phyloP scores from a whole-genome alignment of 768 basidiomycete genomes.

The Dioszegia crocea region DNA sequence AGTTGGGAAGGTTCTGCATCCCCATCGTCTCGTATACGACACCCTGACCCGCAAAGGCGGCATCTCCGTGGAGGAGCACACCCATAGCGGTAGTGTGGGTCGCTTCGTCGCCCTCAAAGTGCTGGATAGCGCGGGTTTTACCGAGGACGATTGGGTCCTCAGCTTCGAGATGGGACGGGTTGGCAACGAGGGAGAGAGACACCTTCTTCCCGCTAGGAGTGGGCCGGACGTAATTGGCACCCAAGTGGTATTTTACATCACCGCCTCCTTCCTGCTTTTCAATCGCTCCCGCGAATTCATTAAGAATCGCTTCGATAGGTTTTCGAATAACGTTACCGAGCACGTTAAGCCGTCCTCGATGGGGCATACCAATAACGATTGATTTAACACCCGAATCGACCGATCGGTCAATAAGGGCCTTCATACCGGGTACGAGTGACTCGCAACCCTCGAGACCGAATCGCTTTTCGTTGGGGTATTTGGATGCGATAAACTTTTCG shows the following conservation, averaged over 20 bases:
- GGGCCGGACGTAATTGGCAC: constrained; percentile 96
- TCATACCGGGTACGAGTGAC: constrained; percentile 97
- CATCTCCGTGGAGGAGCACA: constrained; percentile 93
- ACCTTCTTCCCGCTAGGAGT: constrained; percentile 98
- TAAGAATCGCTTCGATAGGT: constrained; percentile 94
- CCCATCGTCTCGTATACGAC: constrained; percentile 99
- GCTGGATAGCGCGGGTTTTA: constrained; percentile 95
- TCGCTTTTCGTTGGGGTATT: constrained; percentile 98
- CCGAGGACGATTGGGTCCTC: constrained; percentile 98
- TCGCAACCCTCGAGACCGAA: constrained; percentile 99
- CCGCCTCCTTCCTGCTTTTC: constrained; percentile 75
- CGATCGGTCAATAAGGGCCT: constrained; percentile 96
- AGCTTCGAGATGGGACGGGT: constrained; percentile 96
- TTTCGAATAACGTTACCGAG: constrained; percentile 98
- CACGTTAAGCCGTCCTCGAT: constrained; percentile 96
- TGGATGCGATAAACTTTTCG: constrained; percentile 96
- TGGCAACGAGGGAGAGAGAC: constrained; percentile 92
- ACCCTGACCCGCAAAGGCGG: constrained; percentile 97
- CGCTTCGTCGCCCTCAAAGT: constrained; percentile 81
- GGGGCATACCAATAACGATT: constrained; percentile 98
- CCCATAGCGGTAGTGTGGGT: constrained; percentile 83
- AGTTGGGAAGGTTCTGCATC: constrained; percentile 88
- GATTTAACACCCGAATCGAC: constrained; percentile 94
- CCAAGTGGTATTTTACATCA: constrained; percentile 97
- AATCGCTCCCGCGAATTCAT: constrained; percentile 80